Base-by-base conservation (phyloP, 2,329 filamentous ascomycete genomes). In the Fusarium sp. region DNA sequence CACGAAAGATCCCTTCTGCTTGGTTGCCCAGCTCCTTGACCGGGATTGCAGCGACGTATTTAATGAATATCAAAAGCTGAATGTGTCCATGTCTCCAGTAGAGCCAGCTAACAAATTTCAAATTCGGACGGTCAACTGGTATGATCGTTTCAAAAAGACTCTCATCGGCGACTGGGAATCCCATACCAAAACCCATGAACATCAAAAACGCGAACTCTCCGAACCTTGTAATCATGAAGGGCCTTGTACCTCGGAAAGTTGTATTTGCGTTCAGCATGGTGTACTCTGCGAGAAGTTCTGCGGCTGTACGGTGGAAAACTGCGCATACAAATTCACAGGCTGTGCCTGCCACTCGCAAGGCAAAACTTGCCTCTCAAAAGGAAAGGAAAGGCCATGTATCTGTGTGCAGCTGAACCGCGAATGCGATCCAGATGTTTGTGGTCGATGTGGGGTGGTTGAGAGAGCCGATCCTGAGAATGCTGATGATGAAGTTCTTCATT, bases 351-450 rank as follows among this genome's bases (percentile, higher is more conserved):
- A 90, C 56, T 83, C 84, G 2, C 83, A 83, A 12, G 93, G 92
- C 61, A 89, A 89, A 78, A 87, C 86, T 2, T 93, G 91, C 71
- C 74, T 86, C 11, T 80, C 86, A 18, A 88, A 87, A 48, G 85
- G 91, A 74, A 88, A 87, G 69, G 88, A 89, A 63, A 83, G 82
- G 68, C 87, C 87, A 8, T 96, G 94, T 78, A 91, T 92, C 20
- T 97, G 94, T 77, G 85, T 90, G 26, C 86, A 89, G 76, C 86
- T 94, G 59, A 92, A 93, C 74, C 89, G 94, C 44, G 94, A 97
- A 82, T 97, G 94, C 78, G 94, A 96, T 76, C 90, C 93, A 5
- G 90, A 92, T 66, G 85, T 96, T 18, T 97, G 94, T 77, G 87
- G 87, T 22, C 86, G 85, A 14, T 96, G 94, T 75, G 93, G 93